Conservation (phyloP, 148 eudicot genomes). For the Chenopodium quinoa region DNA sequence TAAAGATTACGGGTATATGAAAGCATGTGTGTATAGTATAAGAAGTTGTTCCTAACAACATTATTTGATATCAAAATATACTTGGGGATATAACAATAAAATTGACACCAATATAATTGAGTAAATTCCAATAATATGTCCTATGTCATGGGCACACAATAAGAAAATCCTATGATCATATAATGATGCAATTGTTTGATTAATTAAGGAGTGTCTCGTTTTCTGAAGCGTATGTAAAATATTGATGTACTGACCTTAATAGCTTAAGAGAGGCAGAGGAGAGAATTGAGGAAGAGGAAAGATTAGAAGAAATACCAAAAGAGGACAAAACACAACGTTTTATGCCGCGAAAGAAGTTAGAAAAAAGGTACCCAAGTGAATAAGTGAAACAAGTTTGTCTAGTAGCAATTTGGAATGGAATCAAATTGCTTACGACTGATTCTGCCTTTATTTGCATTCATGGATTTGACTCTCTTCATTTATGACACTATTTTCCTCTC, state of each 20-base stretch:
- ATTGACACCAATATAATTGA: too few relatives aligned
- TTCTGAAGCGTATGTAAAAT: neutral
- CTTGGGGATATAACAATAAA: too few relatives aligned
- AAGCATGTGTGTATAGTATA: too few relatives aligned
- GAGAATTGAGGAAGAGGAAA: neutral
- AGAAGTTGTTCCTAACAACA: too few relatives aligned
- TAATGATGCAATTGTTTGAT: neutral
- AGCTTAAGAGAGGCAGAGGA: neutral
- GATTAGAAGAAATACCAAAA: conserved; percentile 7
- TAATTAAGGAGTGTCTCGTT: neutral
- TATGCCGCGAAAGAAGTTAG: conserved; percentile 37
- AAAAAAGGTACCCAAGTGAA: conserved; percentile 19
- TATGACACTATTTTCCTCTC: neutral
- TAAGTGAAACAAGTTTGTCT: conserved; percentile 24
- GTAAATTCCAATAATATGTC: neutral
- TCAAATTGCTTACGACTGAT: conserved; percentile 25
- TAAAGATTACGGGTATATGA: too few relatives aligned
- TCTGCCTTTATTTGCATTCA: neutral
- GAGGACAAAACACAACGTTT: conserved; percentile 30
- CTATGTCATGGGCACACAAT: neutral
- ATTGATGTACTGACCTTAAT: too few relatives aligned
- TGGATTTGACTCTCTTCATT: conserved; percentile 1
- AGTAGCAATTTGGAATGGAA: conserved; percentile 50
- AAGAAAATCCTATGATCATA: neutral
- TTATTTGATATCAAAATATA: too few relatives aligned